Evolutionary conservation across 495 filamentous ascomycete genomes (phyloP).

Genomic region (Cladorrhinum samala): DNA sequence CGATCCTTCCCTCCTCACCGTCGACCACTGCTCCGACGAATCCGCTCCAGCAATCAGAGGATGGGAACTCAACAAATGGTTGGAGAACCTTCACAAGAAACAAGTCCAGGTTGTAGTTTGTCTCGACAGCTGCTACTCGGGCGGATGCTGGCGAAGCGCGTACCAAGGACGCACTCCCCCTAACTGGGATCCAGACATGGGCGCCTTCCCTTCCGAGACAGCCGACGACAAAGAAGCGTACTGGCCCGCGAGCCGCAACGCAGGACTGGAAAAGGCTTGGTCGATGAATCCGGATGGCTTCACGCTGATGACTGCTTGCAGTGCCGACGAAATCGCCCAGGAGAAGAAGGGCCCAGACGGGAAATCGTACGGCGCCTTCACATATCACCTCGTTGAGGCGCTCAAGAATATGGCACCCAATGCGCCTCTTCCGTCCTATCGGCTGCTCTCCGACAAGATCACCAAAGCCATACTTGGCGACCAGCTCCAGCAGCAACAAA

Average conservation of each 20-base stretch:
- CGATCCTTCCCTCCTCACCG: not conserved
- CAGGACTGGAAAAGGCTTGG: not conserved
- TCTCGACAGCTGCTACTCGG: not conserved
- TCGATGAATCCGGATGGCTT: not conserved
- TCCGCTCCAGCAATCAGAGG: not conserved
- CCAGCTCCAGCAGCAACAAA: not conserved
- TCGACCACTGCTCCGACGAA: not conserved
- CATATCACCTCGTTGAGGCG: not conserved
- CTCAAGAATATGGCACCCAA: not conserved
- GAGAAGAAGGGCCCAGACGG: not conserved
- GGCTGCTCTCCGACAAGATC: not conserved
- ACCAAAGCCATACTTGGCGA: not conserved
- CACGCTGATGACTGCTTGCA: not conserved
- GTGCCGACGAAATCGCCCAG: not conserved
- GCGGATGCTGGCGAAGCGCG: not conserved
- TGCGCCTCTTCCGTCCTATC: not conserved
- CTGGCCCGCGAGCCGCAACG: not conserved
- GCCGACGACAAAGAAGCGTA: not conserved
- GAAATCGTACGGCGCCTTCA: not conserved
- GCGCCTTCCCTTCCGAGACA: not conserved
- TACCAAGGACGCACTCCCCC: not conserved
- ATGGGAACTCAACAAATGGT: not conserved
- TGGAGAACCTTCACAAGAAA: not conserved
- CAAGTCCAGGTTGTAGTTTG: not conserved
- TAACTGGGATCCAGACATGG: not conserved